Evolutionary conservation across 768 basidiomycete species (phyloP), one percentile per base, ranked within the genome.

Genomic region (Psilocybe subaeruginosa): DNA sequence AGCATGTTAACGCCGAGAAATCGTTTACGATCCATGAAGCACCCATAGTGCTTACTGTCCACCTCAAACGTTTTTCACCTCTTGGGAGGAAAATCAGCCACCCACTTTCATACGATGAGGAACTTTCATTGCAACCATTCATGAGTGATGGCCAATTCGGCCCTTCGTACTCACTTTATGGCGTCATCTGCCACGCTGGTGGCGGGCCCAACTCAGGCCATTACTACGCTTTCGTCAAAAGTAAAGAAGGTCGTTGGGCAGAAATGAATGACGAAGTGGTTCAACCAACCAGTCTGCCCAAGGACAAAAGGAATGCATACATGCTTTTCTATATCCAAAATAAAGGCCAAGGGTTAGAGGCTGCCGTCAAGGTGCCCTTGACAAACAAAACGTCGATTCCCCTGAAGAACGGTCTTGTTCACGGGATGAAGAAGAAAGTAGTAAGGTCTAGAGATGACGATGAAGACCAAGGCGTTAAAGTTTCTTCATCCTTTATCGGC

Each of bases 181-280:
- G 92, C 31, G 86, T 99, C 62, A 92, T 98, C 57, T 94, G 88
- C 65, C 97, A 99, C 72, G 92, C 92, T 9, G 97, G 97, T 55
- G 82, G 86, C 45, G 95, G 95, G 4, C 94, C 96, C 12, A 93
- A 97, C 70, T 96, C 92, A 1, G 97, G 97, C 3, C 97, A 99
- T 74, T 99, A 99, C 75, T 94, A 87, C 65, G 90, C 96, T 16
- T 89, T 86, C 68, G 87, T 97, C 68, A 92, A 88, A 72, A 81
- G 85, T 43, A 81, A 80, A 37, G 77, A 84, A 35, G 89, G 87
- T 9, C 77, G 77, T 37, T 99, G 96, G 96, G 88, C 84, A 76
- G 89, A 94, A 77, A 96, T 96, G 89, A 97, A 99, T 76, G 97
- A 99, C 71, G 93, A 95, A 30, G 78, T 78, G 49, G 90, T 95